Evolutionary conservation across 768 basidiomycete species (phyloP).

Genomic region (Lactifluus subvellereus): DNA sequence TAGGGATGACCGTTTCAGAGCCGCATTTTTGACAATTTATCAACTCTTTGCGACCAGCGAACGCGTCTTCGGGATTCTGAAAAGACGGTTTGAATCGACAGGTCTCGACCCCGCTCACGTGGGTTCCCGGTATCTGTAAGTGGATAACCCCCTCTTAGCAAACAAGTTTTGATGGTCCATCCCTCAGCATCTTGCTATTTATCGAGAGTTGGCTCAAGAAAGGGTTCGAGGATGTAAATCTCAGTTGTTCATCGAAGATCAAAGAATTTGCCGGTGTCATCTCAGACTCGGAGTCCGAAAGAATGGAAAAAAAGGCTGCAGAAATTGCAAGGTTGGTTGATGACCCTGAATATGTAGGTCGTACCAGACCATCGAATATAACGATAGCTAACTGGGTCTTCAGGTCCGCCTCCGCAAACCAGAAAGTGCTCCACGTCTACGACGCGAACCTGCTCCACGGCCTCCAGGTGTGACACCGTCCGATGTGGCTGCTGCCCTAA

Average conservation of each 20-base stretch:
- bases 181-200: conserved; percentile 10
- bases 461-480: background rate
- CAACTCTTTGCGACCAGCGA: conserved; percentile 9
- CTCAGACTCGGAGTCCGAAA: conserved; percentile 1
- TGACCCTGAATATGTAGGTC: conserved; percentile 4
- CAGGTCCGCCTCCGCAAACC: conserved; percentile 11
- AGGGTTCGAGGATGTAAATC: conserved; percentile 14
- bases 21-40: conserved; percentile 10
- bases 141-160: background rate
- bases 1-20: background rate
- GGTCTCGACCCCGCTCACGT: background rate
- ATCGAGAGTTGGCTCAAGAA: conserved; percentile 17
- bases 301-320: conserved; percentile 8
- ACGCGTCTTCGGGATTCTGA: conserved; percentile 6
- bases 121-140: conserved; percentile 1
- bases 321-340: background rate
- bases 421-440: background rate
- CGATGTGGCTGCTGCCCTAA: conserved; percentile 11
- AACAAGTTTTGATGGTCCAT: background rate
- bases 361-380: background rate
- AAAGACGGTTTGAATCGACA: conserved; percentile 7
- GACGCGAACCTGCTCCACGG: background rate
- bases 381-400: background rate
- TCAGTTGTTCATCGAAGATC: conserved; percentile 3
- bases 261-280: background rate